Evolutionary conservation across 768 basidiomycete species (phyloP), one percentile per base, ranked within the genome.

Genomic region (Pleurotus djamor): DNA sequence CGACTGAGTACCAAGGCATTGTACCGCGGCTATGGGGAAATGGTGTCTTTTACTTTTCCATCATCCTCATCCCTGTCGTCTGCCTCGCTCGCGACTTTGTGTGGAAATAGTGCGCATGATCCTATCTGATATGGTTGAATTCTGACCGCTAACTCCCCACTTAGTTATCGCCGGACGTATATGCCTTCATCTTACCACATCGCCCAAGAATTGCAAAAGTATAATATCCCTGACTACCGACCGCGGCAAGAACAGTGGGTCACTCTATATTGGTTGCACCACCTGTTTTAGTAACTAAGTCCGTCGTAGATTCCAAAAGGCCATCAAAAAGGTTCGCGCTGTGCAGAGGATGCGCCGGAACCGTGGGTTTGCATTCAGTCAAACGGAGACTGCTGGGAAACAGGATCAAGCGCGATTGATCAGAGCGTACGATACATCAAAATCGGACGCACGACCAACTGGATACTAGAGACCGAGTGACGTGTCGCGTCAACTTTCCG

Each of bases 241-340:
- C 97, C 97, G 2, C 82, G 97, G 59, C 96, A 98, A 74, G 97
- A 97, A 74, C 97, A 98, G 89, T 98, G 66, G 65, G 87, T 83
- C 32, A 45, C 51, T 61, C 55, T 51, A 47, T 38, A 6, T 48
- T 56, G 28, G n/a, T 62, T 49, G 14, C 14, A 48, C 28, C 37
- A 36, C 10, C 50, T 32, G 21, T 43, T 8, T 16, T 52, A 37
- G n/a, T 50, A 66, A 58, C 62, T 38, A 35, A 38, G 21, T 34
- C 59, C 54, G 52, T 52, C 28, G 5, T 59, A 96, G 93, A 73
- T 97, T 97, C 76, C 95, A 98, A 73, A 97, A 98, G 71, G 97
- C 97, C 13, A 99, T 99, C 82, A 98, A 98, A 75, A 99, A 99
- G 72, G 97, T 99, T 10, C 87, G 97, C n/a, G 97, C 97, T 0